Evolutionary conservation across 148 eudicot genomes (phyloP), one percentile per base, ranked within the genome.

Genomic region (Camellia japonica): DNA sequence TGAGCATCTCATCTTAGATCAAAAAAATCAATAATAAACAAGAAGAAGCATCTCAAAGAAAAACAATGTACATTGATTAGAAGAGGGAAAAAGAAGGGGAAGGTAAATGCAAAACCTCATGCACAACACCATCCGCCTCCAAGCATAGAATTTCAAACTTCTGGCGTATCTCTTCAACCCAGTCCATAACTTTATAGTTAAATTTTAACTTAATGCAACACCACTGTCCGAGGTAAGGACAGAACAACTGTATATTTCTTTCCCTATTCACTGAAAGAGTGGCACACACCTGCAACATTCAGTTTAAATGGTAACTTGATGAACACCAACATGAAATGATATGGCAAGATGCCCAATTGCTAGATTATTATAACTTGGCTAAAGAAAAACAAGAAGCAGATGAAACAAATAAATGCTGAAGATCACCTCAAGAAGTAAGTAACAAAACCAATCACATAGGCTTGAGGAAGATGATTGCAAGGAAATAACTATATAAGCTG

Each of bases 241-340:
- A 42, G n/a, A 52, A 55, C 15, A 56, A 73, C 55, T 5, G 13
- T 41, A 14, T 73, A 3, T 23, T 59, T 74, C 18, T n/a, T 43
- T 70, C 5, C 13, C 52, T 42, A 18, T 52, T 67, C 18, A 42
- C 65, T 46, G 49, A 59, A 43, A 43, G 54, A 8, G 15, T 43
- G 23, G 12, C 30, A 73, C 3, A 75, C 4, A 43, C 78, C 78
- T 75, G 67, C 51, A 75, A 23, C 66, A 75, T 75, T 18, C 41
- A 59, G n/a, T 41, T 74, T n/a, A 73, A 55, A 14, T 42, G 12
- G 58, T 7, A 2, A 30, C 44, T 16, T 74, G 47, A 30, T 74
- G 44, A 69, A 47, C 20, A 74, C 30, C 56, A 18, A 59, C 47
- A 43, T 69, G n/a, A 20, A 69, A 69, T 69, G 56, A 70, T 56